Percentiles rank a stretch among this genome's conserved stretches.
These are phyloP conservation scores for Roridomyces roridus DNA, from an alignment of 768 basidiomycete species.

Conservation along the genomic window DNA sequence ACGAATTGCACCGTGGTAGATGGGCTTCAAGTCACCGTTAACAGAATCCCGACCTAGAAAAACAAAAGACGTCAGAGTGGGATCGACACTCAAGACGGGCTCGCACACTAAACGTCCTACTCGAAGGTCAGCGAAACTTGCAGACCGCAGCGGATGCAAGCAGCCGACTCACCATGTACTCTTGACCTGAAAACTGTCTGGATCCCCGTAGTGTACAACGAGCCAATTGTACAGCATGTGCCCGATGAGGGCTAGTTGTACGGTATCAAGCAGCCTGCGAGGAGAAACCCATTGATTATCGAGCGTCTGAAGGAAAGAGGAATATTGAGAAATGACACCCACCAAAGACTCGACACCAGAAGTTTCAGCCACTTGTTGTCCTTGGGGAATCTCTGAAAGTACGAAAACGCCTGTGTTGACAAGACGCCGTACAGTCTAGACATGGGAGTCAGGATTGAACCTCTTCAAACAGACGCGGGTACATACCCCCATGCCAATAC, in stretches of 20 bases:
- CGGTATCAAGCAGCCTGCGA: constrained; percentile 42
- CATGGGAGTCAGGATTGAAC: neutral
- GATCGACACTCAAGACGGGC: too few species aligned
- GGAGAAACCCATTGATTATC: neutral
- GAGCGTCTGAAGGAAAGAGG: too few species aligned
- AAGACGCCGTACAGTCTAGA: constrained; percentile 49
- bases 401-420: constrained; percentile 46
- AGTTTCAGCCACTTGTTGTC: constrained; percentile 38
- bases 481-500: constrained; percentile 4
- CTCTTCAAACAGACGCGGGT: neutral
- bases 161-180: constrained; percentile 27
- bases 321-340: neutral
- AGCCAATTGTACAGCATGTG: constrained; percentile 44
- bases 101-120: constrained; percentile 6
- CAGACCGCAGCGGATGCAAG: neutral
- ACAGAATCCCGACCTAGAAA: constrained; percentile 1
- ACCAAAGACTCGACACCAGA: constrained; percentile 37
- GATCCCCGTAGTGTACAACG: constrained; percentile 39
- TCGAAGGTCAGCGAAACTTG: neutral
- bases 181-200: constrained; percentile 29
- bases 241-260: constrained; percentile 40
- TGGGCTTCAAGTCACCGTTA: neutral
- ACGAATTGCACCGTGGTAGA: too few species aligned
- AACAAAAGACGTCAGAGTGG: neutral
- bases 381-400: constrained; percentile 38